Evolutionary conservation across 331 rosid species (phyloP), one percentile per base, ranked within the genome.

Genomic region (Malus hybrid): DNA sequence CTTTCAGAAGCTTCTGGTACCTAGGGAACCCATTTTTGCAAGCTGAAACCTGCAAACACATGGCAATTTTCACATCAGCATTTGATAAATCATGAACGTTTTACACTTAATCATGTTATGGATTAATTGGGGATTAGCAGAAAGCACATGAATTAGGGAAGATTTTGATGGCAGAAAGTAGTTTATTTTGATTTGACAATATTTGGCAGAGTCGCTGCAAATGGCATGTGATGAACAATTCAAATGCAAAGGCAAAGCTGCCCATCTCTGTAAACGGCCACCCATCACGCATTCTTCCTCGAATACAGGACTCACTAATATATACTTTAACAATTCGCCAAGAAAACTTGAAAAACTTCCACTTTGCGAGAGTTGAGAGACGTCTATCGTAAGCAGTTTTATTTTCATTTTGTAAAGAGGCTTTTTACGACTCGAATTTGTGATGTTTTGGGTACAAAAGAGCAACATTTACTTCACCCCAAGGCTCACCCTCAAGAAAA

Each of bases 21-120:
- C 97, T 83, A 1, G 90, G 89, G 81, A 88, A 89, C 81, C 93
- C 93, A 34, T 86, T 88, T 80, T 93, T 90, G 83, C 93, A 88
- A 76, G 93, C 98, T 9, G 99, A 88, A 79, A 95, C 85, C 99
- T 92, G 98, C 83, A 73, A 4, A 76, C 24, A 84, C 28, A 69
- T 20, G 18, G 69, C 57, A 18, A 39, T 60, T 18, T 60, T 10
- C 10, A 59, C 4, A 64, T 63, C 7, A 67, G 46, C 60, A 24
- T 54, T 4, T 9, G 27, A 32, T 16, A 64, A 6, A 33, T 8
- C 55, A 24, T 67, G 44, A 7, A 50, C 31, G 15, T 19, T 32
- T 24, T 1, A 19, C 2, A 10, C 42, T 32, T 50, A 2, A 28
- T 65, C 16, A 32, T 50, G 64, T 32, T 46, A 15, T 3, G 68